phyloP scores from a whole-genome alignment of 2,329 filamentous ascomycete species.

The Talaromyces funiculosus region DNA sequence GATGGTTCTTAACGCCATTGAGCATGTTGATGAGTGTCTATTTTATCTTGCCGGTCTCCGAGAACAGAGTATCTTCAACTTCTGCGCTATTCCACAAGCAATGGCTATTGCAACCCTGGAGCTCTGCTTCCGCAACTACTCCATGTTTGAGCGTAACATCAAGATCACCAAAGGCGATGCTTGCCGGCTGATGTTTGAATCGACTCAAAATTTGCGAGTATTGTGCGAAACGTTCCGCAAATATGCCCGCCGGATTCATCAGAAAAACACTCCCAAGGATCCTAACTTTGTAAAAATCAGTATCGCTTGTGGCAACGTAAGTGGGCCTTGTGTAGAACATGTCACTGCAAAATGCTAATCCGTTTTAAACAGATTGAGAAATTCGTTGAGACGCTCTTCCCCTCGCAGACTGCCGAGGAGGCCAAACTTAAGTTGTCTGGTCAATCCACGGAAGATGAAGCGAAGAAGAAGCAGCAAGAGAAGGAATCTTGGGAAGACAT shows the following conservation, averaged over 20 bases:
- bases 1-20: constrained; percentile 86
- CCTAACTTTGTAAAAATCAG: constrained; percentile 91
- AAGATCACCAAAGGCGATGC: constrained; percentile 97
- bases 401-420: constrained; percentile 66
- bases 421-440: constrained; percentile 43
- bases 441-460: constrained; percentile 54
- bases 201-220: constrained; percentile 78
- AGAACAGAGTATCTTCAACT: constrained; percentile 98
- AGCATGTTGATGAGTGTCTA: constrained; percentile 85
- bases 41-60: constrained; percentile 94
- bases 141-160: constrained; percentile 77
- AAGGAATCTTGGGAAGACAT: constrained; percentile 51
- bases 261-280: constrained; percentile 90
- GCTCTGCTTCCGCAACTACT: constrained; percentile 83
- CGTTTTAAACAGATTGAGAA: constrained; percentile 67
- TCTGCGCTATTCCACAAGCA: constrained; percentile 89
- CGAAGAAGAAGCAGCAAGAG: constrained; percentile 45
- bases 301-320: constrained; percentile 77
- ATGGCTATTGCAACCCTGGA: constrained; percentile 98
- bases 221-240: constrained; percentile 76
- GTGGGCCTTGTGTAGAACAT: constrained; percentile 16
- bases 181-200: constrained; percentile 85
- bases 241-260: constrained; percentile 75
- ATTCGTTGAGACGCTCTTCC: constrained; percentile 92
- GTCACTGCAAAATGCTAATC: constrained; percentile 3